Evolutionary conservation across 2,329 filamentous ascomycete genomes (phyloP).

Genomic region (Kalaharituber pfeilii): DNA sequence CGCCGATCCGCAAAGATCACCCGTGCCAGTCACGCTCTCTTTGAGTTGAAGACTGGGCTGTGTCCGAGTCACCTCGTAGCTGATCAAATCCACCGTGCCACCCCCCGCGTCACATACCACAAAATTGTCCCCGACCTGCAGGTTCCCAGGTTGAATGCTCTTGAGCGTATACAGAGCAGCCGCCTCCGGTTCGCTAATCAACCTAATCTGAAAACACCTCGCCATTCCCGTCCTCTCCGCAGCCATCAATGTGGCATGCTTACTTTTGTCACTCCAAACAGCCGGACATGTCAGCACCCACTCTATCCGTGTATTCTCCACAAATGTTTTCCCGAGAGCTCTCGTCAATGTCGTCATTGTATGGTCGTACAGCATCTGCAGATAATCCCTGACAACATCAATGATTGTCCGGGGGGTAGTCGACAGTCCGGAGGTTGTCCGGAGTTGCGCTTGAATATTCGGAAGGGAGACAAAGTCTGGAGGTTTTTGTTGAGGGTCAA

Average conservation of each 20-base stretch:
- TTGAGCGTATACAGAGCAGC: slow-evolving; percentile 23
- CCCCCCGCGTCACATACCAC: slow-evolving; percentile 40
- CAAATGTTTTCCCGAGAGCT: slow-evolving; percentile 30
- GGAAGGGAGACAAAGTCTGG: slow-evolving; percentile 17
- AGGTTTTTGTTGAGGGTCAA: slow-evolving; percentile 15
- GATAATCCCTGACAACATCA: slow-evolving; percentile 33
- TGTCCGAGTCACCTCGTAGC: slow-evolving; percentile 58
- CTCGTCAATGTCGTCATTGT: slow-evolving; percentile 32
- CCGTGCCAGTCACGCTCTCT: slow-evolving; percentile 63
- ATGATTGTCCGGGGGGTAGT: slow-evolving; percentile 16
- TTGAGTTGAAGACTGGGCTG: slow-evolving; percentile 51
- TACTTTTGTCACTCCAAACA: slow-evolving; percentile 41
- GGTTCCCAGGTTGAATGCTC: slow-evolving; percentile 5
- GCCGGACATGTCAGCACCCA: slow-evolving; percentile 42
- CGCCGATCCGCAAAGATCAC: slow-evolving; percentile 25
- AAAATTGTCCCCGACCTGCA: slow-evolving; percentile 33
- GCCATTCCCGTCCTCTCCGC: slow-evolving; percentile 17
- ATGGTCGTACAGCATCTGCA: slow-evolving; percentile 33
- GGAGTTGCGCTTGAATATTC: slow-evolving; percentile 14
- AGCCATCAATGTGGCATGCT: slow-evolving; percentile 34
- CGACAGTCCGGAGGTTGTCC: slow-evolving; percentile 13
- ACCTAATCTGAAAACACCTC: slow-evolving; percentile 12
- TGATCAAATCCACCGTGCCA: slow-evolving; percentile 39
- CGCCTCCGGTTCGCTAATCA: slow-evolving; percentile 24
- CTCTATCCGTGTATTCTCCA: slow-evolving; percentile 28